Conservation (phyloP, 345 rosid genomes). For the Eucalyptus dawsonii region DNA sequence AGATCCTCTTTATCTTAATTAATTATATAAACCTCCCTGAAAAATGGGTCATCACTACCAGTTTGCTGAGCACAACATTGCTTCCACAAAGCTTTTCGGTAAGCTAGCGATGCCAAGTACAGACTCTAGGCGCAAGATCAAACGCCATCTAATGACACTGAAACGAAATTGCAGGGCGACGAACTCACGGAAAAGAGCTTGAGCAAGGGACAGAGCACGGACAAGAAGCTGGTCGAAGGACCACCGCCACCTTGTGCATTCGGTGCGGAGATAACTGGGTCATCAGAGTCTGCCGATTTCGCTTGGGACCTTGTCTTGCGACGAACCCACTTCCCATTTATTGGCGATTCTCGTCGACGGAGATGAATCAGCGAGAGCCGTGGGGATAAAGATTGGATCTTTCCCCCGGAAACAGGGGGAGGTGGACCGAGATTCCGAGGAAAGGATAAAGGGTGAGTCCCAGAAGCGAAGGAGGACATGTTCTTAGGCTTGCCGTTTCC, state of each 20-base stretch:
- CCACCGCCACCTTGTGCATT: not conserved
- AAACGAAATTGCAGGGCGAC: not conserved
- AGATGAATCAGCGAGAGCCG: not conserved
- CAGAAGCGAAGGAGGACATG: not conserved
- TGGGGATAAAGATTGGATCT: not conserved
- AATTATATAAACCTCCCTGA: not conserved
- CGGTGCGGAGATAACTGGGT: not conserved
- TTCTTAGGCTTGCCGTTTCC: not conserved
- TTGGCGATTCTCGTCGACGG: not conserved
- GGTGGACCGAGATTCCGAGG: not conserved
- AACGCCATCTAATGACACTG: not conserved
- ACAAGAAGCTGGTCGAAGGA: slow-evolving; percentile 46
- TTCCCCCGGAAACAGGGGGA: not conserved
- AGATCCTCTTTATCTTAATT: not conserved
- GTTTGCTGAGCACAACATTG: not conserved
- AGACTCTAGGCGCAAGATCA: not conserved
- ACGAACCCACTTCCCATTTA: not conserved
- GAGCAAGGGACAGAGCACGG: slow-evolving; percentile 72
- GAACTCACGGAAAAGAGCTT: slow-evolving; percentile 58
- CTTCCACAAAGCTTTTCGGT: not conserved
- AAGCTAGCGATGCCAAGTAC: not conserved
- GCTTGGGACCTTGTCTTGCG: not conserved
- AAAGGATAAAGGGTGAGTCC: not conserved
- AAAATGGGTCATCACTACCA: not conserved
- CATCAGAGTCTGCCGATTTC: not conserved